Conservation (phyloP, 2,329 filamentous ascomycete genomes). For the Hymenoscyphus linearis region DNA sequence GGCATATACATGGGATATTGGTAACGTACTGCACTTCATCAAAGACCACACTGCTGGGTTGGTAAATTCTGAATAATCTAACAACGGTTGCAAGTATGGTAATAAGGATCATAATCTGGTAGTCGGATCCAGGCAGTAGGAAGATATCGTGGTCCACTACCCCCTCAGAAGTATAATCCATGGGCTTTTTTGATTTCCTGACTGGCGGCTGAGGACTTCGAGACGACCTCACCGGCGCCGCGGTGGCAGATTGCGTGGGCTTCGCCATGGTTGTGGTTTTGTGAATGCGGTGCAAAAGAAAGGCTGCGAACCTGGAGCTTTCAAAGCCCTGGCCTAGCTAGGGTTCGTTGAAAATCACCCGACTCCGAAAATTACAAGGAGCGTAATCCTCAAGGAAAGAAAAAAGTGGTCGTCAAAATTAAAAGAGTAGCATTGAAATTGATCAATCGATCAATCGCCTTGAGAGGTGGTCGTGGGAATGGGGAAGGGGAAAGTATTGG, state of each 20-base stretch:
- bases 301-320: slow-evolving; percentile 21
- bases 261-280: slow-evolving; percentile 24
- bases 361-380: neutral
- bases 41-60: slow-evolving; percentile 94
- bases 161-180: slow-evolving; percentile 69
- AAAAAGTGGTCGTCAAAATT: slow-evolving; percentile 23
- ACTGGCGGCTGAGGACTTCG: slow-evolving; percentile 11
- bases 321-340: slow-evolving; percentile 13
- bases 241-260: slow-evolving; percentile 19
- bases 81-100: slow-evolving; percentile 74
- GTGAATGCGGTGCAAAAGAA: slow-evolving; percentile 2
- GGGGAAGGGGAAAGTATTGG: slow-evolving; percentile 1
- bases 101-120: slow-evolving; percentile 66
- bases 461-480: neutral
- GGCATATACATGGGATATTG: neutral
- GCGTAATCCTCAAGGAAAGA: slow-evolving; percentile 20
- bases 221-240: slow-evolving; percentile 13
- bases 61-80: slow-evolving; percentile 91
- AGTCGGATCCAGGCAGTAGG: slow-evolving; percentile 77
- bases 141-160: slow-evolving; percentile 91
- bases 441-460: slow-evolving; percentile 16
- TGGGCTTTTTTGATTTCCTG: slow-evolving; percentile 22
- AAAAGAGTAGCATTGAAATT: slow-evolving; percentile 27
- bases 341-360: slow-evolving; percentile 17
- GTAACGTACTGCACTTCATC: slow-evolving; percentile 92